Conservation (phyloP, 1,284 basidiomycete species). For the Leccinum pachyderme region DNA sequence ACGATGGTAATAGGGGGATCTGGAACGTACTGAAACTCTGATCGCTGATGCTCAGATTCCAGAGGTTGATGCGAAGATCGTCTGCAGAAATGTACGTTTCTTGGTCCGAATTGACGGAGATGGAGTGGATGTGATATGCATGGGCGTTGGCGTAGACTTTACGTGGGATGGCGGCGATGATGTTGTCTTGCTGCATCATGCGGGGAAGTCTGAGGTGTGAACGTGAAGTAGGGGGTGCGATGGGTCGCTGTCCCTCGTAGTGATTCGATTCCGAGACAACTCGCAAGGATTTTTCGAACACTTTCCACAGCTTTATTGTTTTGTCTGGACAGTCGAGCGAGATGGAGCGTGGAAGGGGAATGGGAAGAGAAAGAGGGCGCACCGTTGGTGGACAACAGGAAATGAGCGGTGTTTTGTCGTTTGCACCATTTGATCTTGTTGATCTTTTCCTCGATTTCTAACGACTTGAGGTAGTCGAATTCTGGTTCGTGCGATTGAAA, state of each 20-base stretch:
- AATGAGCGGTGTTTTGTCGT: slow-evolving; percentile 96
- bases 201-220: slow-evolving; percentile 78
- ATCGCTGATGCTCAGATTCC: slow-evolving; percentile 98
- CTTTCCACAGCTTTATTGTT: slow-evolving; percentile 99
- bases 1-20: background rate
- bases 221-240: slow-evolving; percentile 56
- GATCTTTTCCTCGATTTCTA: slow-evolving; percentile 99
- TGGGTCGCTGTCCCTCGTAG: slow-evolving; percentile 70
- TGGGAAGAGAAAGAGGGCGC: slow-evolving; percentile 20
- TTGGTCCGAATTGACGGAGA: slow-evolving; percentile 98
- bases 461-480: slow-evolving; percentile 99
- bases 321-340: slow-evolving; percentile 71
- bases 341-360: background rate
- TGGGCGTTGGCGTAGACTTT: slow-evolving; percentile 99
- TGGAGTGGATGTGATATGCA: slow-evolving; percentile 99
- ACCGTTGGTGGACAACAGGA: slow-evolving; percentile 97
- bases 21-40: slow-evolving; percentile 92
- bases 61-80: slow-evolving; percentile 95
- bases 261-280: slow-evolving; percentile 98
- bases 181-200: slow-evolving; percentile 94
- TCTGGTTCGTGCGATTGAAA: slow-evolving; percentile 99
- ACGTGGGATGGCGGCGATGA: slow-evolving; percentile 96
- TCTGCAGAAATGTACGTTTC: slow-evolving; percentile 99
- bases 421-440: slow-evolving; percentile 99
- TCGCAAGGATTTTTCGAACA: slow-evolving; percentile 96